Evolutionary conservation across 495 filamentous ascomycete species (phyloP).

Genomic region (Aspergillus asperescens): DNA sequence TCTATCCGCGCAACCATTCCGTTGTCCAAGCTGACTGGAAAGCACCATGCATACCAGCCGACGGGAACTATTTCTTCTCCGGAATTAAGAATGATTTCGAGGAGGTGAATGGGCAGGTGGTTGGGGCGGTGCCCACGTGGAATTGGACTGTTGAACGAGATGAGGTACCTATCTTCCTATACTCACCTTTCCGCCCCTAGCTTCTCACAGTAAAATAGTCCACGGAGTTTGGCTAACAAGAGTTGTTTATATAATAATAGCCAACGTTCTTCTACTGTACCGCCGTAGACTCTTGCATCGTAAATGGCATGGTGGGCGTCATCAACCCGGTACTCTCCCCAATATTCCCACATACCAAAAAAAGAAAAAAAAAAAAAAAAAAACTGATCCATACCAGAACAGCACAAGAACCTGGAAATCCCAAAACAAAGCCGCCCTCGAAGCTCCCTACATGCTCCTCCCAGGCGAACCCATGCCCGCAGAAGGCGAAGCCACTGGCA

Average conservation of each 20-base stretch:
- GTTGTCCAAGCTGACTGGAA: conserved; percentile 54
- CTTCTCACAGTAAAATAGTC: background rate
- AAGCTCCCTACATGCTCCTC: conserved; percentile 35
- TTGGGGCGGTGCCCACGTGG: conserved; percentile 35
- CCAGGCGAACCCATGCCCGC: conserved; percentile 37
- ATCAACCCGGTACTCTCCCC: conserved; percentile 33
- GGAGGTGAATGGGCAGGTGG: conserved; percentile 24
- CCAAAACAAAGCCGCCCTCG: conserved; percentile 30
- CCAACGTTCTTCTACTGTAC: conserved; percentile 41
- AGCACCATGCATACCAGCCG: conserved; percentile 51
- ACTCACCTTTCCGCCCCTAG: background rate
- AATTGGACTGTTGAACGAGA: conserved; percentile 31
- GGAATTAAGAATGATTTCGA: conserved; percentile 29
- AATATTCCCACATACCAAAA: no score
- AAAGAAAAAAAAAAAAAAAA: no score
- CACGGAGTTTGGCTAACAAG: conserved; percentile 4
- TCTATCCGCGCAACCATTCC: conserved; percentile 59
- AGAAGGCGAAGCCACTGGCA: conserved; percentile 28
- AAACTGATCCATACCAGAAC: conserved; percentile 28
- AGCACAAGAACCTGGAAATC: conserved; percentile 25
- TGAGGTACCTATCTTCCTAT: conserved; percentile 20
- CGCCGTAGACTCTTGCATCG: conserved; percentile 34
- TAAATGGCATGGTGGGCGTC: conserved; percentile 40
- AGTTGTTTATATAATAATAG: conserved; percentile 10
- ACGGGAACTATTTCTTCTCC: conserved; percentile 38